A percentile compares a stretch with the other conserved stretches of the same genome.
Evolutionary conservation across 345 rosid genomes (phyloP).

Genomic region (Eucalyptus dawsonii): DNA sequence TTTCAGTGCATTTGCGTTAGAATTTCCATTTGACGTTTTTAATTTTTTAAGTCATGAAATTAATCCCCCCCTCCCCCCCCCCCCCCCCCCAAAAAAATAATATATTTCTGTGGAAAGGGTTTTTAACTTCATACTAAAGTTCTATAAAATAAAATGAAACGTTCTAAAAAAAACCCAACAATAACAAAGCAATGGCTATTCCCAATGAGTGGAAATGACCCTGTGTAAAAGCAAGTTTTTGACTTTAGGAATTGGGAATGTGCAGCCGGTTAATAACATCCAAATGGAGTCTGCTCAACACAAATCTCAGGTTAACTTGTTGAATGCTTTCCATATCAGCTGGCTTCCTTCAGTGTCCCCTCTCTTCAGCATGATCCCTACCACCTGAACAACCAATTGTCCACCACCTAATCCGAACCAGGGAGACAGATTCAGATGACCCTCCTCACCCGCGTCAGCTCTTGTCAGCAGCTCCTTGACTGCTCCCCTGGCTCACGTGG

Average conservation of each 20-base stretch:
- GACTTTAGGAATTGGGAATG: not conserved
- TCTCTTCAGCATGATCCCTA: conserved; percentile 74
- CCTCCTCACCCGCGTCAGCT: conserved; percentile 77
- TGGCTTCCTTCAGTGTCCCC: conserved; percentile 43
- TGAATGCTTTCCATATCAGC: conserved; percentile 39
- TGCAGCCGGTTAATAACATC: not conserved
- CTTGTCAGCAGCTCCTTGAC: conserved; percentile 64
- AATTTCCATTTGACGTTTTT: not conserved
- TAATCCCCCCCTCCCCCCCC: no score
- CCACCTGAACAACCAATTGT: conserved; percentile 80
- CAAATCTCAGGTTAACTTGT: conserved; percentile 23
- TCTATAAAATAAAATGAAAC: no score
- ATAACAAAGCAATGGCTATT: not conserved
- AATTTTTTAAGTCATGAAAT: not conserved
- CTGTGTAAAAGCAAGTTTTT: not conserved
- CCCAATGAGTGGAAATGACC: not conserved
- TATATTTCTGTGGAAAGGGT: not conserved
- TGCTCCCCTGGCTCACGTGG: conserved; percentile 67
- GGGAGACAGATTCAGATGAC: conserved; percentile 55
- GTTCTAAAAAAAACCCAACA: not conserved
- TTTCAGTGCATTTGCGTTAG: not conserved
- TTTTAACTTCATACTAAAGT: not conserved
- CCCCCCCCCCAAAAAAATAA: no score
- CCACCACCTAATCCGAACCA: conserved; percentile 82
- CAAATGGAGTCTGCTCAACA: not conserved